phyloP scores from a whole-genome alignment of 2,329 filamentous ascomycete species.

The Fusarium tricinctum region DNA sequence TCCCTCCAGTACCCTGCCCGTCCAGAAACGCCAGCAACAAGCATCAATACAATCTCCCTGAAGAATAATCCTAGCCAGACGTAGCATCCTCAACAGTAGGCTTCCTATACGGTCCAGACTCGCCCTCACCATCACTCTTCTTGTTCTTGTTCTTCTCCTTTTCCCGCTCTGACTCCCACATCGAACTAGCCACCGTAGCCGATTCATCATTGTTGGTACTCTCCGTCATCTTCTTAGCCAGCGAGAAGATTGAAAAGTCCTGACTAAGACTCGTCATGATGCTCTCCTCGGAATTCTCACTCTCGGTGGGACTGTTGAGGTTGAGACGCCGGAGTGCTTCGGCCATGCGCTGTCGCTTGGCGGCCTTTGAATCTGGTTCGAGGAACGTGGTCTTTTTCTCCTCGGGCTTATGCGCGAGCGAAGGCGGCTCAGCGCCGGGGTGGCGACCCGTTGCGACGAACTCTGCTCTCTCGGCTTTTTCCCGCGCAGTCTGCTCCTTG shows the following conservation, averaged over 20 bases:
- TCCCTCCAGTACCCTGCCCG: slow-evolving; percentile 8
- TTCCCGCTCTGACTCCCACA: slow-evolving; percentile 34
- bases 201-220: slow-evolving; percentile 38
- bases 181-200: slow-evolving; percentile 44
- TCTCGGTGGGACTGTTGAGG: slow-evolving; percentile 32
- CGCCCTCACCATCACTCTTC: slow-evolving; percentile 30
- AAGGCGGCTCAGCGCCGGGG: slow-evolving; percentile 29
- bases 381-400: slow-evolving; percentile 20
- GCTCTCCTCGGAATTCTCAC: slow-evolving; percentile 32
- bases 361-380: slow-evolving; percentile 28
- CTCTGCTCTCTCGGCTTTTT: slow-evolving; percentile 43
- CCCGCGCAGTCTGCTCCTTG: slow-evolving; percentile 41
- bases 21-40: slow-evolving; percentile 34
- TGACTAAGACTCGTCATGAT: slow-evolving; percentile 41
- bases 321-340: slow-evolving; percentile 43
- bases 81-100: slow-evolving; percentile 45
- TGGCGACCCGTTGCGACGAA: slow-evolving; percentile 42
- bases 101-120: slow-evolving; percentile 44
- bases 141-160: slow-evolving; percentile 25
- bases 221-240: slow-evolving; percentile 38
- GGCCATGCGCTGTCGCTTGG: slow-evolving; percentile 39
- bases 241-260: slow-evolving; percentile 47
- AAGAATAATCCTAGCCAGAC: background rate
- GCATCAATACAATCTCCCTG: slow-evolving; percentile 1
- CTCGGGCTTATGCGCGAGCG: slow-evolving; percentile 9